A percentile compares a stretch with the other conserved stretches of the same genome.
These are phyloP conservation scores for Acorus calamus DNA, from an alignment of 106 monocot species.

Conservation along the genomic window DNA sequence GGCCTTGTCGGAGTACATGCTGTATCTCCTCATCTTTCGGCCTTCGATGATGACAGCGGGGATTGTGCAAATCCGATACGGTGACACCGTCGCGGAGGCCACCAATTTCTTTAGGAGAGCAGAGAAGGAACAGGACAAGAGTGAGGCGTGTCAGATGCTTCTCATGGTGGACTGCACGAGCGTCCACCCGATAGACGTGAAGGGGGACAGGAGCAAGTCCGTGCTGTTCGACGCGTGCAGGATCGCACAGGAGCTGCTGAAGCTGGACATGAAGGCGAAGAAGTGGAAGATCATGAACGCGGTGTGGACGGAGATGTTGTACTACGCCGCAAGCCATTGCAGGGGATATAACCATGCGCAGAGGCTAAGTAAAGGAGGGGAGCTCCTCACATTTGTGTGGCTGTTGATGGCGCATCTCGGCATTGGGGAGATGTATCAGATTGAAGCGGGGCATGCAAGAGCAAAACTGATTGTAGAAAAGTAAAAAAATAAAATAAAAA, in stretches of 20 bases:
- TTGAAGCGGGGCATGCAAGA: too few species aligned
- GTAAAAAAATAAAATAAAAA: too few species aligned
- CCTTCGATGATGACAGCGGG: slow-evolving; percentile 2
- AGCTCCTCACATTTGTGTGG: too few species aligned
- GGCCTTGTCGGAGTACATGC: slow-evolving; percentile 2
- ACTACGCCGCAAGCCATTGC: too few species aligned
- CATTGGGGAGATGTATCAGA: too few species aligned
- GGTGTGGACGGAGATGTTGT: too few species aligned
- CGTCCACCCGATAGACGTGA: slow-evolving; percentile 1
- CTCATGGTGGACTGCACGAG: neutral
- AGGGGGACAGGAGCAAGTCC: slow-evolving; percentile 32
- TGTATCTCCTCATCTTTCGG: slow-evolving; percentile 4
- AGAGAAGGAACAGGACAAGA: too few species aligned
- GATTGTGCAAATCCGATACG: slow-evolving; percentile 17
- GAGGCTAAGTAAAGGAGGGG: too few species aligned
- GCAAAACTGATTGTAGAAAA: too few species aligned
- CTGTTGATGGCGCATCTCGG: too few species aligned
- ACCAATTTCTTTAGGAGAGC: neutral
- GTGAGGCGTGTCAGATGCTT: neutral
- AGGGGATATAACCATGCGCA: too few species aligned
- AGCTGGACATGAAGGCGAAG: neutral
- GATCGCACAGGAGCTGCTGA: slow-evolving; percentile 4
- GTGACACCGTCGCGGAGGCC: slow-evolving; percentile 14
- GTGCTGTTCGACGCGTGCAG: slow-evolving; percentile 16
- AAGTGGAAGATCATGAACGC: too few species aligned